phyloP scores from a whole-genome alignment of 768 basidiomycete genomes.

The Serendipita sp. region DNA sequence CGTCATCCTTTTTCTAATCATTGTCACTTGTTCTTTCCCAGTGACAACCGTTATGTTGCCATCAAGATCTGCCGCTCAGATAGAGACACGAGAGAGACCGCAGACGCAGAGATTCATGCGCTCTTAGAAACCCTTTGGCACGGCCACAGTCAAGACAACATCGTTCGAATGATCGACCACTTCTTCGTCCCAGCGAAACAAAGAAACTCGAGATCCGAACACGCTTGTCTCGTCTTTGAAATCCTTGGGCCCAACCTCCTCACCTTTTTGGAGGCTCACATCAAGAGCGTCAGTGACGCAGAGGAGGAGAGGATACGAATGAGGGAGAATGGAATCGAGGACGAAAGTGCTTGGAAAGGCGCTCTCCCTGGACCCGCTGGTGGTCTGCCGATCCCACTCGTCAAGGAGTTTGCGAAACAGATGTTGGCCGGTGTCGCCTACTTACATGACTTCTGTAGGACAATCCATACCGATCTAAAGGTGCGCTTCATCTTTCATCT shows the following conservation, averaged over 20 bases:
- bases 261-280: slow-evolving; percentile 5
- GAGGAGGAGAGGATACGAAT: background rate
- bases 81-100: background rate
- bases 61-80: slow-evolving; percentile 7
- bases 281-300: background rate
- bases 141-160: background rate
- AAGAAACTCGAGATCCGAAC: background rate
- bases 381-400: slow-evolving; percentile 65
- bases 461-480: slow-evolving; percentile 57
- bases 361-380: background rate
- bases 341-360: background rate
- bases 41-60: background rate
- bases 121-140: background rate
- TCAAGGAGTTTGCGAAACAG: slow-evolving; percentile 76
- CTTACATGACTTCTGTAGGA: slow-evolving; percentile 80
- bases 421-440: slow-evolving; percentile 80
- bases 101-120: background rate
- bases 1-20: background rate
- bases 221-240: background rate
- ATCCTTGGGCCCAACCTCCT: slow-evolving; percentile 1
- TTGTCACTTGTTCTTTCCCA: background rate
- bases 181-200: background rate
- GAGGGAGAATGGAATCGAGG: no score
- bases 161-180: background rate
- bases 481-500: background rate